Conservation (phyloP, 2,329 filamentous ascomycete species). For the Diaporthe humulicola region DNA sequence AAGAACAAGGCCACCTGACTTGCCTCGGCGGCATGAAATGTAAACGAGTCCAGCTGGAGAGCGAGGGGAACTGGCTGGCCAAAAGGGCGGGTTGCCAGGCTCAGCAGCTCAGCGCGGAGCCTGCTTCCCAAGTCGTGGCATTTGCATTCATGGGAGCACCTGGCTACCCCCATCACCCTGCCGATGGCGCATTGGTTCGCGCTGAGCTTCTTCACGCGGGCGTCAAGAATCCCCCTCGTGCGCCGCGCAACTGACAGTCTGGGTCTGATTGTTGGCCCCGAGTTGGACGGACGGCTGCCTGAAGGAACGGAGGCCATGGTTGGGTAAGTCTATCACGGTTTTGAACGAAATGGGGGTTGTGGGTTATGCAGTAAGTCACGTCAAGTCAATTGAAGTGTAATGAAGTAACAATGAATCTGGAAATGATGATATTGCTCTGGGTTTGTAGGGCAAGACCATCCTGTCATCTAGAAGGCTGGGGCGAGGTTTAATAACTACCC, state of each 20-base stretch:
- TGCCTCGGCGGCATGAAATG: neutral
- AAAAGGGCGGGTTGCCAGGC: neutral
- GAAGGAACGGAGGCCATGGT: neutral
- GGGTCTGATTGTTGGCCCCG: neutral
- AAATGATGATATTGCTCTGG: neutral
- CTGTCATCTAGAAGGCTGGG: neutral
- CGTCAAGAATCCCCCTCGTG: neutral
- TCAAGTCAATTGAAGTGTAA: conserved; percentile 3
- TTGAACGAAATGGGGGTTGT: neutral
- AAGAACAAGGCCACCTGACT: neutral
- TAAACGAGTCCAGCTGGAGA: neutral
- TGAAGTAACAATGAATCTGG: neutral
- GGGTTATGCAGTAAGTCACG: conserved; percentile 1
- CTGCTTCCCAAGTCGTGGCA: neutral
- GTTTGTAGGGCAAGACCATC: neutral
- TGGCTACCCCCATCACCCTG: neutral
- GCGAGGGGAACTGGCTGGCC: neutral
- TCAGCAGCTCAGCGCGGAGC: neutral
- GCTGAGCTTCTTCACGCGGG: conserved; percentile 13
- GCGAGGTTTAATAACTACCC: neutral
- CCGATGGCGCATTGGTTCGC: neutral
- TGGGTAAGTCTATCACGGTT: neutral
- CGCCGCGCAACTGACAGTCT: neutral
- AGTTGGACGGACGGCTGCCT: neutral
- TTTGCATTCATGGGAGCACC: neutral